Evolutionary conservation across 2,329 filamentous ascomycete genomes (phyloP), one percentile per base, ranked within the genome.

Genomic region (Ampelomyces quisqualis): DNA sequence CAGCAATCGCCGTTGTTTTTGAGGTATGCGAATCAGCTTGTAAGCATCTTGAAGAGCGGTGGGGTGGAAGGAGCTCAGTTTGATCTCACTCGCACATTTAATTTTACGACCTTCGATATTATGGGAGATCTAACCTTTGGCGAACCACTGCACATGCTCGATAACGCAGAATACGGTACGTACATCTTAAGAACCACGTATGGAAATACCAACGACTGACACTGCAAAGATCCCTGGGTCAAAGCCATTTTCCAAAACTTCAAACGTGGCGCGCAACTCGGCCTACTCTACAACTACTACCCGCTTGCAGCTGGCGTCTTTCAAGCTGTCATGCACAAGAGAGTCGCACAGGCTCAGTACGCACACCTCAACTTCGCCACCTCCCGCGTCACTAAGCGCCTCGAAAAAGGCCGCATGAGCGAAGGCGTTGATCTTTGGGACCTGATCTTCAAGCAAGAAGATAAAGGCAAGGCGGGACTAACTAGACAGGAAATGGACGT

Each of bases 341-440:
- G 10, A 19, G 11, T 39, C 4, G 20, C 17, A 5, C 23, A 30
- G 22, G 20, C 23, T 27, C 38, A 10, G 10, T 29, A 37, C 1
- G 36, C 37, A 15, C 51, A 59, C 22, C 45, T 44, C 35, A 21
- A 49, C 11, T 49, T 45, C 35, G 30, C 45, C 1, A 41, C 32
- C 1, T 38, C 51, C 3, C 41, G 58, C 4, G 62, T 65, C 1
- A 53, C 46, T 0, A 58, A 60, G 31, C 47, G 60, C 4, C 39
- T 65, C 2, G 51, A 60, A 9, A 51, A 53, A 22, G 57, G 55
- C 2, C 33, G 53, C 10, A 31, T 34, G 2, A 30, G 45, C 2
- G 47, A 52, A 19, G 55, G 57, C 6, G 45, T 50, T n/a, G 70
- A 74, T 47, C 67, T 75, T 22, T 68, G 70, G 60, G 56, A 61